A percentile compares a stretch with the other conserved stretches of the same genome.
These are phyloP conservation scores for Lotus japonicus DNA, from an alignment of 306 rosid species.

Conservation along the genomic window DNA sequence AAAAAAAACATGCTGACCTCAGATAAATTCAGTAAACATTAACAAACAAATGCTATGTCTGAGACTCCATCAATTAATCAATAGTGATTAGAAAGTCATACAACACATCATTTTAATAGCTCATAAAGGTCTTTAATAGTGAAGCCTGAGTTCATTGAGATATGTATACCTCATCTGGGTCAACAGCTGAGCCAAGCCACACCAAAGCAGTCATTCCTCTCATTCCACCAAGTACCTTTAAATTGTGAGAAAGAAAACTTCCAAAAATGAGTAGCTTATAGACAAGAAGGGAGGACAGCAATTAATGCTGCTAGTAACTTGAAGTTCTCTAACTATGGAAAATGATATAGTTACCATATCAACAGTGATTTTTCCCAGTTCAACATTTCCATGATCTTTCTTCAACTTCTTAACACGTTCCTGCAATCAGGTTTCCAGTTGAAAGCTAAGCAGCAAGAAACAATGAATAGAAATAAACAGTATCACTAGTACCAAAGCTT, in stretches of 20 bases:
- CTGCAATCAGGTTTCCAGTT: slow-evolving; percentile 37
- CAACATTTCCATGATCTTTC: slow-evolving; percentile 74
- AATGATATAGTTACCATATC: slow-evolving; percentile 63
- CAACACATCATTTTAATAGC: background rate
- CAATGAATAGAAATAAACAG: background rate
- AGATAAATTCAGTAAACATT: slow-evolving; percentile 17
- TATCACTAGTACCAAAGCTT: background rate
- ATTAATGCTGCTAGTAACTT: background rate
- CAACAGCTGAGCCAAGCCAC: slow-evolving; percentile 94
- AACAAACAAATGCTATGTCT: slow-evolving; percentile 11
- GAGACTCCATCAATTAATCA: background rate
- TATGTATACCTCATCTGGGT: slow-evolving; percentile 81
- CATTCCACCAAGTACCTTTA: slow-evolving; percentile 96
- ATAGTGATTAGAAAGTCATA: background rate
- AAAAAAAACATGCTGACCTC: slow-evolving; percentile 20
- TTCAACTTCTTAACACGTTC: slow-evolving; percentile 86
- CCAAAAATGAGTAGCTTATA: slow-evolving; percentile 14
- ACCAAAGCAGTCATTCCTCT: slow-evolving; percentile 97
- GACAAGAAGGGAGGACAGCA: background rate
- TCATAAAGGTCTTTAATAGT: slow-evolving; percentile 7
- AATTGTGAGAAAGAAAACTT: slow-evolving; percentile 13
- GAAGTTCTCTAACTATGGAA: background rate
- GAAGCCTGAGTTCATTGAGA: slow-evolving; percentile 22
- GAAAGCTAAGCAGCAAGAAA: background rate
- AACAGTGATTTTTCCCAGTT: slow-evolving; percentile 79